Conservation (phyloP, 192 early-diverging fungal genomes). For the Podila horticola region DNA sequence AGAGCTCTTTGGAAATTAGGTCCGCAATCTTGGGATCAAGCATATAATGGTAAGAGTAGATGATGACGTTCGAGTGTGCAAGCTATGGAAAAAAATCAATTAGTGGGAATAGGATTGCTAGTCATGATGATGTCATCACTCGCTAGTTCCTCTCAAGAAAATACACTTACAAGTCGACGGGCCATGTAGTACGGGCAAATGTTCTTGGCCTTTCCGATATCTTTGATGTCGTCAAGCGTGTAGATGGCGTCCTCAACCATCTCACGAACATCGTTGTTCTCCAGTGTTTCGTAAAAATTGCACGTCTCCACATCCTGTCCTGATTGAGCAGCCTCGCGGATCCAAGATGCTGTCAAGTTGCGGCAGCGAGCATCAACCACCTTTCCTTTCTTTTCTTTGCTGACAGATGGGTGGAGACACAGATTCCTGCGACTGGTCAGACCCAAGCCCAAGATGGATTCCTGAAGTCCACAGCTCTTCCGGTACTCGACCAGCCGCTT, state of each 20-base stretch:
- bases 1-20: conserved; percentile 93
- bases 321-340: conserved; percentile 75
- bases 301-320: conserved; percentile 45
- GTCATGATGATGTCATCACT: neutral
- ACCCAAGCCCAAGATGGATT: conserved; percentile 91
- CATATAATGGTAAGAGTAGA: conserved; percentile 99
- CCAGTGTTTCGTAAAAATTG: conserved; percentile 64
- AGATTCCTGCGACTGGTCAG: conserved; percentile 94
- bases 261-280: conserved; percentile 65
- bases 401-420: conserved; percentile 91
- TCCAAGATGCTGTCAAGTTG: conserved; percentile 93
- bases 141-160: neutral
- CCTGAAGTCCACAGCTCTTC: conserved; percentile 69
- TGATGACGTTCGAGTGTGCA: conserved; percentile 92
- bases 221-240: conserved; percentile 94
- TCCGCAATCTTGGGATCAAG: conserved; percentile 99
- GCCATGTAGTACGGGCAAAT: conserved; percentile 97
- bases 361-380: conserved; percentile 92
- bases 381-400: conserved; percentile 87
- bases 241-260: conserved; percentile 91
- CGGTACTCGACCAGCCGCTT: conserved; percentile 92
- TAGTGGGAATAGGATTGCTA: neutral
- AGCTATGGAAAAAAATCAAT: conserved; percentile 57
- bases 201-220: conserved; percentile 75
- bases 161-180: conserved; percentile 73